Conservation (phyloP, 257 asterid genomes). For the Rubia yunnanensis region DNA sequence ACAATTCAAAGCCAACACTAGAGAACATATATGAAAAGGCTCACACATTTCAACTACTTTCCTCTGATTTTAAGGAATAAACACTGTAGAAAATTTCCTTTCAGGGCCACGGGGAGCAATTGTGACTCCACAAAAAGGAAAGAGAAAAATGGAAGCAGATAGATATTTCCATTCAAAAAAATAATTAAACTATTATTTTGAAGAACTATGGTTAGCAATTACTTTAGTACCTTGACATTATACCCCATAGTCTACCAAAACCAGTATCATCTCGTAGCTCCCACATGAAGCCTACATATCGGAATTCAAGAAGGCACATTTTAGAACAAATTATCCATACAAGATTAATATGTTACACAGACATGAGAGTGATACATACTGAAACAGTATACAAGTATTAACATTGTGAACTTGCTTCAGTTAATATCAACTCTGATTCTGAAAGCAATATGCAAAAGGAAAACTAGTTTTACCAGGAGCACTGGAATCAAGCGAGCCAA, state of each 20-base stretch:
- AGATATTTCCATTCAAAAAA: not conserved
- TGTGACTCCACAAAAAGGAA: not conserved
- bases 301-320: not conserved
- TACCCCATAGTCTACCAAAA: slow-evolving; percentile 84
- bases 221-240: slow-evolving; percentile 65
- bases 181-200: not conserved
- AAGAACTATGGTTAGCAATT: not conserved
- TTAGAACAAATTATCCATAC: not conserved
- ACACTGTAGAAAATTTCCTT: not conserved
- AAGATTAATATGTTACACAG: not conserved
- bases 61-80: not conserved
- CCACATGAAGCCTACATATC: slow-evolving; percentile 45
- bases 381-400: not conserved
- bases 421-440: not conserved
- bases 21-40: too few species aligned
- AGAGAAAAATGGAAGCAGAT: not conserved
- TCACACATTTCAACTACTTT: not conserved
- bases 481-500: slow-evolving; percentile 53
- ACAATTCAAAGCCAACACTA: too few species aligned
- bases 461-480: slow-evolving; percentile 47
- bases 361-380: not conserved
- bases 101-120: not conserved
- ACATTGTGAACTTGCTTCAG: not conserved
- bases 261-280: slow-evolving; percentile 89
- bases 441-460: slow-evolving; percentile 9